phyloP scores from a whole-genome alignment of 164 flowering plant species.

The Sextonia rubra region DNA sequence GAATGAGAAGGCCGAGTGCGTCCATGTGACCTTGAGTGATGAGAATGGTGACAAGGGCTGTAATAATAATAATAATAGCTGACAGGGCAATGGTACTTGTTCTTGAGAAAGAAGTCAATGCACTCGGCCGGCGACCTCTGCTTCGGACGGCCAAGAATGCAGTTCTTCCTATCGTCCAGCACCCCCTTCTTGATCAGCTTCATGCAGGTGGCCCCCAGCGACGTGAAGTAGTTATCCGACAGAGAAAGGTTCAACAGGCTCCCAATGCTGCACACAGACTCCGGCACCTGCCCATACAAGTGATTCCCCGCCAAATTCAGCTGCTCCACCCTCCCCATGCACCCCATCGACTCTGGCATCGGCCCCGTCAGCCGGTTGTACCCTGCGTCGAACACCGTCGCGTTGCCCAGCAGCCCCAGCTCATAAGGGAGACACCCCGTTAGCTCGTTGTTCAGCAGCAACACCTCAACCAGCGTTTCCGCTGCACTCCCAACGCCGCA shows the following conservation, averaged over 20 bases:
- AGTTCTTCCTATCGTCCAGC: constrained; percentile 16
- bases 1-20: neutral
- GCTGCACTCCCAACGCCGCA: constrained; percentile 26
- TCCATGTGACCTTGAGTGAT: neutral
- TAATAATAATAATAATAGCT: neutral
- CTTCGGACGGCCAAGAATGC: constrained; percentile 16
- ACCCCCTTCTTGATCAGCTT: constrained; percentile 4
- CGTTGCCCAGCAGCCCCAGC: constrained; percentile 36
- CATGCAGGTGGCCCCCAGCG: constrained; percentile 12
- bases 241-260: constrained; percentile 14
- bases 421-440: constrained; percentile 57
- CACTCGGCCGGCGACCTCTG: constrained; percentile 16
- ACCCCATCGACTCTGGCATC: constrained; percentile 47
- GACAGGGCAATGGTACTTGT: neutral
- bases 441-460: constrained; percentile 42
- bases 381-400: constrained; percentile 44
- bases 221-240: constrained; percentile 16
- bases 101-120: constrained; percentile 5
- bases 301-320: constrained; percentile 40
- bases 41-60: constrained; percentile 1
- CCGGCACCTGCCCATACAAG: constrained; percentile 50
- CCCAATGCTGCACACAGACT: constrained; percentile 39
- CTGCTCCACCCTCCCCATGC: constrained; percentile 32
- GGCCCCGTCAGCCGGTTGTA: constrained; percentile 46
- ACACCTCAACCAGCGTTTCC: constrained; percentile 30